These are phyloP conservation scores for Apiospora phragmitis DNA, from an alignment of 2,329 filamentous ascomycete species.

Conservation along the genomic window DNA sequence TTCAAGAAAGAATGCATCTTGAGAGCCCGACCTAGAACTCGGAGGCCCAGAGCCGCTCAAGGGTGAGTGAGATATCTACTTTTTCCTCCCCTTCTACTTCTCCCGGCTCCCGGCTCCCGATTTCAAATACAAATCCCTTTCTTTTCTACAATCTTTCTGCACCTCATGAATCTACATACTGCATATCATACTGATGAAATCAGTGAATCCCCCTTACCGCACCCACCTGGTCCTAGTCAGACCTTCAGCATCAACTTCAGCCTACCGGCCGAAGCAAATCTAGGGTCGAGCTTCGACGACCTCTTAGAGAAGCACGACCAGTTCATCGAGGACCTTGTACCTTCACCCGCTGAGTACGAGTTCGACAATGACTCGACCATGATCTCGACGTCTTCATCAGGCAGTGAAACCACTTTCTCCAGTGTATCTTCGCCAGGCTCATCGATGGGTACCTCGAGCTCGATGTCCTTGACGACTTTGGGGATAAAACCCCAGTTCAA, in stretches of 20 bases:
- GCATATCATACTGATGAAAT: not conserved
- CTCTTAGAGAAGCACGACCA: conserved; percentile 45
- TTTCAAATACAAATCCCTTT: no score
- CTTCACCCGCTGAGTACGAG: conserved; percentile 27
- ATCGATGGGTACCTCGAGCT: conserved; percentile 29
- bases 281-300: conserved; percentile 40
- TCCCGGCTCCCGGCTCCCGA: not conserved
- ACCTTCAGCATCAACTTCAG: conserved; percentile 56
- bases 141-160: no score
- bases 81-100: conserved; percentile 11
- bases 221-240: conserved; percentile 43
- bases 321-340: conserved; percentile 42
- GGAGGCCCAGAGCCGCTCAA: conserved; percentile 44
- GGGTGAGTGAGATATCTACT: conserved; percentile 36
- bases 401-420: conserved; percentile 22
- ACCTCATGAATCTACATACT: not conserved
- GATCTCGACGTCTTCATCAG: conserved; percentile 12
- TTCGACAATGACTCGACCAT: conserved; percentile 23
- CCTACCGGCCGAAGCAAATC: conserved; percentile 41
- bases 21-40: conserved; percentile 49
- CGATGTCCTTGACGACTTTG: conserved; percentile 37
- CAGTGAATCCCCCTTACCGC: conserved; percentile 23
- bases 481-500: conserved; percentile 55
- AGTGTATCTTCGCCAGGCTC: conserved; percentile 26
- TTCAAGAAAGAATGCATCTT: conserved; percentile 56